These are phyloP conservation scores for Phytophthora litchii DNA, from an alignment of 352 stramenopile species.

Conservation along the genomic window DNA sequence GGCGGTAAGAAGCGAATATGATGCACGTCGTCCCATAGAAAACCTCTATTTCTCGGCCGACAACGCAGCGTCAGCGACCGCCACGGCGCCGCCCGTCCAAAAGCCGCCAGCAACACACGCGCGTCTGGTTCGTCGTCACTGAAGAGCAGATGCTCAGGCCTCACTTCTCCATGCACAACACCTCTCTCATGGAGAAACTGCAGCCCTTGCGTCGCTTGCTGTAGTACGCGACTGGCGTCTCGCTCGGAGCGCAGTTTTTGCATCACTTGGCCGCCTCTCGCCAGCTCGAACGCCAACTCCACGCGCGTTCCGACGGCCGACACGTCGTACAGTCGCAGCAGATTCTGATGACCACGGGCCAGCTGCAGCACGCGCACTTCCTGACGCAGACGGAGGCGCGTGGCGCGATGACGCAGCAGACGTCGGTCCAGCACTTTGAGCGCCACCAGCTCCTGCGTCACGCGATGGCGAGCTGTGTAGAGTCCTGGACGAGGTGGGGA, in stretches of 20 bases:
- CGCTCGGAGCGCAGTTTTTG: constrained; percentile 52
- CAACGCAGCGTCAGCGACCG: constrained; percentile 36
- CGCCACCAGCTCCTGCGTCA: constrained; percentile 70
- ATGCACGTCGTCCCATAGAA: constrained; percentile 66
- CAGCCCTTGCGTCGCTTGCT: constrained; percentile 49
- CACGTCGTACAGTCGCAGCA: constrained; percentile 73
- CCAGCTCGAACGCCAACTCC: constrained; percentile 82
- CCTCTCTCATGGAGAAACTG: constrained; percentile 59
- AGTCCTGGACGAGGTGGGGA: constrained; percentile 43
- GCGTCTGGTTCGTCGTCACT: constrained; percentile 66
- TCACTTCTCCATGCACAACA: constrained; percentile 70
- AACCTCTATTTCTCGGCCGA: constrained; percentile 20
- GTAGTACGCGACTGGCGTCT: constrained; percentile 61
- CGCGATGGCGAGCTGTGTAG: constrained; percentile 60
- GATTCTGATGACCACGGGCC: constrained; percentile 55
- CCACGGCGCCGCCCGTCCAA: constrained; percentile 65
- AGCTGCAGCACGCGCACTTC: constrained; percentile 66
- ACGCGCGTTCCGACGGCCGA: constrained; percentile 51
- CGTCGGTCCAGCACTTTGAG: constrained; percentile 73
- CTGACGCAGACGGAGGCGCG: constrained; percentile 65
- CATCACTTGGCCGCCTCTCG: constrained; percentile 66
- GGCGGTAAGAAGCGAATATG: constrained; percentile 71
- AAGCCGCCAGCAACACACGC: constrained; percentile 66
- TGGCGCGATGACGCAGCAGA: constrained; percentile 46
- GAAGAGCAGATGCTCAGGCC: constrained; percentile 79